Conservation (phyloP, 306 rosid species). For the Vigna unguiculata region DNA sequence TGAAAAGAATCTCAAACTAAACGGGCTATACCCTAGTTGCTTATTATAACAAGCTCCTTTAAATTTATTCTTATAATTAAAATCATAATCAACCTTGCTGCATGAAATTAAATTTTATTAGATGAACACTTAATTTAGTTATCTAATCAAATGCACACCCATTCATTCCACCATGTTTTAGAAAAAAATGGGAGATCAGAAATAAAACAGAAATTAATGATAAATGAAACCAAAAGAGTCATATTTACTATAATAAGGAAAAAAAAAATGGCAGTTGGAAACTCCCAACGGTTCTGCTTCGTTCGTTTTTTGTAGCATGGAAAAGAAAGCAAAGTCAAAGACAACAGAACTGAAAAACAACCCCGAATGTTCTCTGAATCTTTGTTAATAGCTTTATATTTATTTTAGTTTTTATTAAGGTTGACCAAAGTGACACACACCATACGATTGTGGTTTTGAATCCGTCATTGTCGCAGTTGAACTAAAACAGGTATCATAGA, state of each 20-base stretch:
- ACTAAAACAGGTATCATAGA: constrained; percentile 46
- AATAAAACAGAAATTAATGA: neutral
- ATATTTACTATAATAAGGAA: neutral
- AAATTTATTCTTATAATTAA: neutral
- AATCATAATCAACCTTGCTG: neutral
- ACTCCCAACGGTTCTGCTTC: neutral
- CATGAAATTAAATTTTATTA: no score
- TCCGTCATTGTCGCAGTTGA: constrained; percentile 63
- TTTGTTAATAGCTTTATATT: neutral
- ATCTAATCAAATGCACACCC: neutral
- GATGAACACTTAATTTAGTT: neutral
- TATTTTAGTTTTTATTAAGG: neutral
- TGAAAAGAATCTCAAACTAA: neutral
- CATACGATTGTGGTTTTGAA: constrained; percentile 39
- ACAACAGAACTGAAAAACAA: neutral
- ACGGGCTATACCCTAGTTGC: neutral
- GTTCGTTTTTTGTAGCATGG: neutral
- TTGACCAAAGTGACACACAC: constrained; percentile 27
- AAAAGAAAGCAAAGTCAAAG: neutral
- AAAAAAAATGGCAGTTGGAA: neutral
- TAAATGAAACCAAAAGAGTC: neutral
- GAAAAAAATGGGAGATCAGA: neutral
- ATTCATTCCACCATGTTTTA: neutral
- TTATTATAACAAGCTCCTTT: neutral
- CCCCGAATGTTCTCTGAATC: neutral